A percentile compares a stretch with the other conserved stretches of the same genome.
These are phyloP conservation scores for Chaetomium sp. DNA, from an alignment of 2,329 filamentous ascomycete species.

Conservation along the genomic window DNA sequence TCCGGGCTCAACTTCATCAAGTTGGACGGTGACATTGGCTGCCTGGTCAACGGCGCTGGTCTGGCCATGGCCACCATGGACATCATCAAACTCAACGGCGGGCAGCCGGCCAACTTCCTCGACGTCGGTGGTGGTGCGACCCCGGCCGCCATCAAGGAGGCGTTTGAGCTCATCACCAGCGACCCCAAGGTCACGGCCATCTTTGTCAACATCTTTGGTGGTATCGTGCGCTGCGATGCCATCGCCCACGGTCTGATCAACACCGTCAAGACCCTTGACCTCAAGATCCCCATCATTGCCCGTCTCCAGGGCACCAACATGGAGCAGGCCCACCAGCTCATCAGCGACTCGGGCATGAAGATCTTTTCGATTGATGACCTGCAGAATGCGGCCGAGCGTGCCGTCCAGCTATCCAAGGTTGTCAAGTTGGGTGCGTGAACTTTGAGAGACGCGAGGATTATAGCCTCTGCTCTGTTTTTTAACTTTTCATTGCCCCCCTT, in stretches of 20 bases:
- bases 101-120: slow-evolving; percentile 94
- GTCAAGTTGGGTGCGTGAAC: slow-evolving; percentile 82
- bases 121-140: slow-evolving; percentile 98
- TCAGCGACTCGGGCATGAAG: slow-evolving; percentile 97
- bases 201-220: slow-evolving; percentile 99
- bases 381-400: slow-evolving; percentile 94
- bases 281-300: slow-evolving; percentile 94
- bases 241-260: slow-evolving; percentile 95
- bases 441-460: neutral
- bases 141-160: slow-evolving; percentile 91
- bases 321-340: slow-evolving; percentile 83
- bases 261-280: slow-evolving; percentile 89
- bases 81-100: slow-evolving; percentile 99
- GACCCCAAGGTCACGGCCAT: slow-evolving; percentile 97
- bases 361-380: slow-evolving; percentile 99
- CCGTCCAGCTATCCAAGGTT: slow-evolving; percentile 97
- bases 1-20: slow-evolving; percentile 99
- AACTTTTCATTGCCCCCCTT: neutral
- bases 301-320: slow-evolving; percentile 98
- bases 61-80: slow-evolving; percentile 99
- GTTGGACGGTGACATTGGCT: slow-evolving; percentile 98
- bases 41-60: slow-evolving; percentile 97
- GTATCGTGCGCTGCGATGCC: slow-evolving; percentile 95
- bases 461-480: neutral
- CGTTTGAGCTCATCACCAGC: slow-evolving; percentile 97